Percentiles rank a stretch among this genome's conserved stretches.
phyloP scores from a whole-genome alignment of 768 basidiomycete species.

The Rubroboletus satanas region DNA sequence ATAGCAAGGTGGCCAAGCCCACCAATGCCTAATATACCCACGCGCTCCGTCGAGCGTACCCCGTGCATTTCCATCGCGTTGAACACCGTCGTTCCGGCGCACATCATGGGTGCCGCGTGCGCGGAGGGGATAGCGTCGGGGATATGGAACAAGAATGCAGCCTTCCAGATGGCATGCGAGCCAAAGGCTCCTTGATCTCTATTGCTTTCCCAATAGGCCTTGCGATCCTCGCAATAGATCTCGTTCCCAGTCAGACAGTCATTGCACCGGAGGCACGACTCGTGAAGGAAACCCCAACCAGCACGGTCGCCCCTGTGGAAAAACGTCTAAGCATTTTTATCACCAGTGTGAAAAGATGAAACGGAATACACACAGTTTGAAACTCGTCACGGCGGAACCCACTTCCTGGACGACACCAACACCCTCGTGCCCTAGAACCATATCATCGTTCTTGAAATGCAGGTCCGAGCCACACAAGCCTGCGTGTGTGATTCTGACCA shows the following conservation, averaged over 20 bases:
- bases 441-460: conserved; percentile 17
- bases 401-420: background rate
- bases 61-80: conserved; percentile 18
- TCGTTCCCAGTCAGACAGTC: conserved; percentile 25
- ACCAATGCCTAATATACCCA: conserved; percentile 27
- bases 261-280: background rate
- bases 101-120: conserved; percentile 29
- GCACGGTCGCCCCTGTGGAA: background rate
- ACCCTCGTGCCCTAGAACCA: background rate
- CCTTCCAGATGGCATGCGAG: conserved; percentile 27
- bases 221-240: conserved; percentile 9
- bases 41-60: conserved; percentile 24
- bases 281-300: background rate
- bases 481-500: conserved; percentile 22
- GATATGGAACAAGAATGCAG: conserved; percentile 27
- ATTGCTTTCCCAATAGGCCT: conserved; percentile 10
- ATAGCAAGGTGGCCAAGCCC: conserved; percentile 29
- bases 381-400: background rate
- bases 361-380: background rate
- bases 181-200: conserved; percentile 20
- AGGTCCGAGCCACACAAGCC: conserved; percentile 34
- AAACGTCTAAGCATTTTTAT: background rate
- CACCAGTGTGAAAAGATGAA: background rate
- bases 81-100: conserved; percentile 26
- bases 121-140: conserved; percentile 21